A percentile compares a stretch with the other conserved stretches of the same genome.
Conservation (phyloP, 106 monocot species). For the Iris macrosiphon region DNA sequence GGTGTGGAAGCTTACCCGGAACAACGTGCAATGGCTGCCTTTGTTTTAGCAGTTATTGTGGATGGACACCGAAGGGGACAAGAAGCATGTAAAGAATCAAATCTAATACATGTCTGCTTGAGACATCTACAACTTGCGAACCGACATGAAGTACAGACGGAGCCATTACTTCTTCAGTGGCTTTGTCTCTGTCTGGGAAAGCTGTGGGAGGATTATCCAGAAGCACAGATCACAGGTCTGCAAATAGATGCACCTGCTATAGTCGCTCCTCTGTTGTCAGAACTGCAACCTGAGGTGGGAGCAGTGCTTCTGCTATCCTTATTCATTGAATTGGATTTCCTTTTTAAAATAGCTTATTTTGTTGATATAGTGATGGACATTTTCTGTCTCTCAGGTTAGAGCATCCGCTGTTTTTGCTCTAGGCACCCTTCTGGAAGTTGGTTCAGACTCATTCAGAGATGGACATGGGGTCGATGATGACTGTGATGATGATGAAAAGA, state of each 20-base stretch:
- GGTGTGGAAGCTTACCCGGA: conserved; percentile 69
- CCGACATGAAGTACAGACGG: conserved; percentile 45
- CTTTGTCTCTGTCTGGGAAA: conserved; percentile 76
- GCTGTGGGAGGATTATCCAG: conserved; percentile 75
- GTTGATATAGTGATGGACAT: too few species aligned
- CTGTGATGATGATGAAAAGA: conserved; percentile 71
- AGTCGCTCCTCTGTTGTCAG: conserved; percentile 36
- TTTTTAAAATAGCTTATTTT: too few species aligned
- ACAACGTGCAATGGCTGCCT: conserved; percentile 91
- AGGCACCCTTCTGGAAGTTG: conserved; percentile 62
- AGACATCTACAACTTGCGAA: conserved; percentile 49
- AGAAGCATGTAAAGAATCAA: conserved; percentile 58
- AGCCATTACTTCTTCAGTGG: conserved; percentile 78
- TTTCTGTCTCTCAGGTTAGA: conserved; percentile 49
- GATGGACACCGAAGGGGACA: conserved; percentile 72
- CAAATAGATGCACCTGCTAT: conserved; percentile 52
- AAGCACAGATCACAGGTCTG: conserved; percentile 56
- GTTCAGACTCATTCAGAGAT: conserved; percentile 31
- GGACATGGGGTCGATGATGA: conserved; percentile 47
- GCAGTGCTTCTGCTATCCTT: background rate
- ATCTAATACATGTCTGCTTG: conserved; percentile 67
- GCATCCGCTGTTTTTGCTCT: conserved; percentile 72
- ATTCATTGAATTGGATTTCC: background rate
- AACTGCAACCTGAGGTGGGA: conserved; percentile 70
- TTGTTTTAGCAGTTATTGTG: conserved; percentile 75